Evolutionary conservation across 768 basidiomycete species (phyloP), one percentile per base, ranked within the genome.

Genomic region (Filobasidium floriforme): DNA sequence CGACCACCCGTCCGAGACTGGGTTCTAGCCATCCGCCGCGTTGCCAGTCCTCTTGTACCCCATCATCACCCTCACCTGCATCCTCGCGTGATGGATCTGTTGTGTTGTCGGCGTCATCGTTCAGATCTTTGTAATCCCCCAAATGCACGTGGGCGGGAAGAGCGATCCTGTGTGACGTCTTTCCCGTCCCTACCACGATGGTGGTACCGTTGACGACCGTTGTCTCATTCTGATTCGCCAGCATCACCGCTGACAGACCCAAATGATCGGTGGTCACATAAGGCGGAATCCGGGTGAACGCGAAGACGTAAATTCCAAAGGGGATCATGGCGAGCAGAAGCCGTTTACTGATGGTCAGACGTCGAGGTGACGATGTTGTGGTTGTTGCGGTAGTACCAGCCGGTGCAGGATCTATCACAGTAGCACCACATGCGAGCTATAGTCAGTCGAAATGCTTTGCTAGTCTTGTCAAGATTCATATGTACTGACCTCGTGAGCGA

Each of bases 271-370:
- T 71, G 2, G 75, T 76, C 29, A 78, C 63, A 63, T 78, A 78
- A 10, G 77, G 77, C 12, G 77, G 77, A 3, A 78, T 78, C 3
- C 69, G 67, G 59, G 77, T 75, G 69, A 78, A 78, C 41, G 73
- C 66, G 66, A 78, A 76, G 63, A 72, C 67, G 70, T 78, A 78
- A 10, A 78, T 60, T 1, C 73, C 67, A 63, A 78, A 78, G 1
- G 77, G 77, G 60, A 78, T 69, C 10, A 75, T 69, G 15, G 75
- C 70, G 54, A 78, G 71, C 29, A 75, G 67, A 22, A 78, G 32
- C 6, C 77, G 71, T 46, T 71, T 68, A 7, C 66, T 49, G 37
- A 75, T 63, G 14, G 72, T 67, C 22, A 75, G 70, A 7, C 67
- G 64, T 9, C 66, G 66, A 14, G 69, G 60, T 7, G 70, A 68